Evolutionary conservation across 169 alveolate genomes (phyloP).

Genomic region (Plasmodium inui): DNA sequence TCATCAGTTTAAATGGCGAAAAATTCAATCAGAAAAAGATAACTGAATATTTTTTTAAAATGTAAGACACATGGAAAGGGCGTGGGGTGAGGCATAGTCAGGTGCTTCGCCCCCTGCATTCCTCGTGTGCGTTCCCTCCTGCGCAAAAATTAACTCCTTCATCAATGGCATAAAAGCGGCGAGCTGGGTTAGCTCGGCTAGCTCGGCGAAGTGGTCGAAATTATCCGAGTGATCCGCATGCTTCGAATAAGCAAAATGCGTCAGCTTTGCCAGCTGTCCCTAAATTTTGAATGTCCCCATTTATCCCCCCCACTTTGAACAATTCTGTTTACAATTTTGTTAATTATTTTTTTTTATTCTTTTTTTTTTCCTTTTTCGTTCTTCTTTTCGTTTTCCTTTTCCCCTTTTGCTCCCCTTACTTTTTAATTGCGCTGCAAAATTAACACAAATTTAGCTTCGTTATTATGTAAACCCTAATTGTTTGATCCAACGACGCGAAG

Average conservation of each 20-base stretch:
- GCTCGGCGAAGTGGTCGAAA: background rate
- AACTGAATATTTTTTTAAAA: slow-evolving; percentile 60
- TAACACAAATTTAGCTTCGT: slow-evolving; percentile 63
- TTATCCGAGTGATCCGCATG: background rate
- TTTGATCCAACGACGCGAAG: slow-evolving; percentile 92
- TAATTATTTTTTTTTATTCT: background rate
- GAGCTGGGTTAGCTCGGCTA: background rate
- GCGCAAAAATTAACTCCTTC: background rate
- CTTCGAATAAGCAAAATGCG: background rate
- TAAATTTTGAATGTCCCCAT: background rate
- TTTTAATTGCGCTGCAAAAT: slow-evolving; percentile 5
- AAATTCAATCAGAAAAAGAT: slow-evolving; percentile 63
- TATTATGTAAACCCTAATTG: slow-evolving; percentile 87
- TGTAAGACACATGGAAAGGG: background rate
- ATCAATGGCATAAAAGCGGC: background rate
- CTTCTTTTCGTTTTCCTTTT: no score
- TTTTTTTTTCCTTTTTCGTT: background rate
- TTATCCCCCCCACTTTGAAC: slow-evolving; percentile 5
- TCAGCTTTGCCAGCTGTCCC: background rate
- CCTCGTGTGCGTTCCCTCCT: background rate
- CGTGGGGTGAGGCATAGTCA: background rate
- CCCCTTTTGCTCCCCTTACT: background rate
- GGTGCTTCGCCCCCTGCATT: background rate
- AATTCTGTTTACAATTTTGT: slow-evolving; percentile 12
- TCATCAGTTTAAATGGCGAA: slow-evolving; percentile 56